phyloP scores from a whole-genome alignment of 495 filamentous ascomycete genomes.

The Hypoxylon trugodes region DNA sequence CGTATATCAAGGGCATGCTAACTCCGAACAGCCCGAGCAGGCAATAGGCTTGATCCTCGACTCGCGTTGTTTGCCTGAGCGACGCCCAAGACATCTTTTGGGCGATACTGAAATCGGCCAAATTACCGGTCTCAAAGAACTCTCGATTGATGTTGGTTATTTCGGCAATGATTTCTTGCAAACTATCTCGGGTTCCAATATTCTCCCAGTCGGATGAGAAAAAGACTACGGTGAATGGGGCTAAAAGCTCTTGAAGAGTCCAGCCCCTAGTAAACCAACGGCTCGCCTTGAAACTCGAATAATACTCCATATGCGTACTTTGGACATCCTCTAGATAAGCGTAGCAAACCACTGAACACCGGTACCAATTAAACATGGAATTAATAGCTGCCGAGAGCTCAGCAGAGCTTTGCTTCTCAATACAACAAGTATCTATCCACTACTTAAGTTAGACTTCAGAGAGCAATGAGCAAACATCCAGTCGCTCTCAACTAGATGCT shows the following conservation, averaged over 20 bases:
- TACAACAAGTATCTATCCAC: constrained; percentile 3
- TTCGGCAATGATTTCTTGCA: not conserved
- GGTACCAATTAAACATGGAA: constrained; percentile 3
- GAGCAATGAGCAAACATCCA: not conserved
- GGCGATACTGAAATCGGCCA: not conserved
- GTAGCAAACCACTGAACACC: not conserved
- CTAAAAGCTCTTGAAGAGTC: not conserved
- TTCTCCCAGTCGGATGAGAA: not conserved
- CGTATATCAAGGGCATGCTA: not conserved
- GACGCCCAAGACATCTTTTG: not conserved
- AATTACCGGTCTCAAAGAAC: not conserved
- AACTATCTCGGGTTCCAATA: not conserved
- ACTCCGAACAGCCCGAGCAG: not conserved
- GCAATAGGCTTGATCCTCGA: not conserved
- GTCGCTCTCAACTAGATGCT: no score
- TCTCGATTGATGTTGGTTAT: not conserved
- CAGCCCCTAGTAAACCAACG: not conserved
- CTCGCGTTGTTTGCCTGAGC: not conserved
- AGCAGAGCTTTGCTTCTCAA: not conserved
- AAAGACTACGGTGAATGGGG: not conserved
- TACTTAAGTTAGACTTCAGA: not conserved
- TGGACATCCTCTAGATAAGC: not conserved
- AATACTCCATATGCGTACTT: not conserved
- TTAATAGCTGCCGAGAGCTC: not conserved
- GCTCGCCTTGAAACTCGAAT: not conserved